Evolutionary conservation across 2,329 filamentous ascomycete species (phyloP).

Genomic region (Arthrobotrys iridis): DNA sequence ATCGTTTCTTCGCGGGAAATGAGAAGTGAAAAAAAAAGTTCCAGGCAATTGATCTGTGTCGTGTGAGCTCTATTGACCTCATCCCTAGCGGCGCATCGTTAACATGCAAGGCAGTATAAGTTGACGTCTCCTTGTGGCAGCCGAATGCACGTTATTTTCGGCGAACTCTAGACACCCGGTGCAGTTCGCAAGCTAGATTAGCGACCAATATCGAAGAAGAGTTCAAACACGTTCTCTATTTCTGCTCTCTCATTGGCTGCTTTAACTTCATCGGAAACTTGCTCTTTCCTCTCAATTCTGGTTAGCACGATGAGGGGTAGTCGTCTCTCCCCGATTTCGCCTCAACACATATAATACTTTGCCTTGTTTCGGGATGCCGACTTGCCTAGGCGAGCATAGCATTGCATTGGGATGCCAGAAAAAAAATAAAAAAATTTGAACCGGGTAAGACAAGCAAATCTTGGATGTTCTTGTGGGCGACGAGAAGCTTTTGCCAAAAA

Average conservation of each 20-base stretch:
- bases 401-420: slow-evolving; percentile 1
- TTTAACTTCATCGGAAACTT: slow-evolving; percentile 1
- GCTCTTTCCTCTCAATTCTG: slow-evolving; percentile 16
- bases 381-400: slow-evolving; percentile 43
- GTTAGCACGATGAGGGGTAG: slow-evolving; percentile 21
- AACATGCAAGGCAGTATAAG: slow-evolving; percentile 6
- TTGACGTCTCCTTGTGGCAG: slow-evolving; percentile 29
- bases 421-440: no score
- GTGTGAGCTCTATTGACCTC: slow-evolving; percentile 32
- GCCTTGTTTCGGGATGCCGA: slow-evolving; percentile 12
- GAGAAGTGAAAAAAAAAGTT: slow-evolving; percentile 13
- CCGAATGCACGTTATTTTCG: slow-evolving; percentile 31
- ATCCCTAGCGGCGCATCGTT: slow-evolving; percentile 10
- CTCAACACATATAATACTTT: slow-evolving; percentile 5
- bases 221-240: slow-evolving; percentile 34
- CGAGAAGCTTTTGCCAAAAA: slow-evolving; percentile 35
- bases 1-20: slow-evolving; percentile 15
- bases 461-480: slow-evolving; percentile 23
- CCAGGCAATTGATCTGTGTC: slow-evolving; percentile 29
- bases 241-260: slow-evolving; percentile 14
- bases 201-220: slow-evolving; percentile 29
- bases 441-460: slow-evolving; percentile 30
- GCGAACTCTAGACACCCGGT: slow-evolving; percentile 13
- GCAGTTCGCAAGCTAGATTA: slow-evolving; percentile 28
- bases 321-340: slow-evolving; percentile 5